Percentiles rank a stretch among this genome's conserved stretches.
Evolutionary conservation across 805 yeast genomes (phyloP).

Genomic region (Schizosaccharomyces cryophilus): DNA sequence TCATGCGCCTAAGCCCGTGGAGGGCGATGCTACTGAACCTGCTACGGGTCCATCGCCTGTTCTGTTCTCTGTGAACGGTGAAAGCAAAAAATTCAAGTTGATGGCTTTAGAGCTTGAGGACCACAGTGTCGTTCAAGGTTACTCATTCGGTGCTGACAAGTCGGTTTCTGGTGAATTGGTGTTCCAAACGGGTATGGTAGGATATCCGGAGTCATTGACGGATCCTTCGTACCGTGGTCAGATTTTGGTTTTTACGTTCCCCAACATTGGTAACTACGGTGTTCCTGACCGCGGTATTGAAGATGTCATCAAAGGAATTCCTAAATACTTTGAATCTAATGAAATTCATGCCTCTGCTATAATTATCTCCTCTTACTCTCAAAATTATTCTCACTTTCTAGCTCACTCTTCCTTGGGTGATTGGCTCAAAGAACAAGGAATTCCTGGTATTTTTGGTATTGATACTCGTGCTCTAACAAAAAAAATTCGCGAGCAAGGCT

Average conservation of each 20-base stretch:
- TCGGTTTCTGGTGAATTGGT: slow-evolving; percentile 93
- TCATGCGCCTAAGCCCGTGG: neutral
- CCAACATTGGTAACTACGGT: slow-evolving; percentile 94
- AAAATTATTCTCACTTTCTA: slow-evolving; percentile 77
- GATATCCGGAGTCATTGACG: slow-evolving; percentile 96
- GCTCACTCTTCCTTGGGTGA: slow-evolving; percentile 79
- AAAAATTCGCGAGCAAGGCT: slow-evolving; percentile 74
- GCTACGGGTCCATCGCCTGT: neutral
- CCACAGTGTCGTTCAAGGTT: slow-evolving; percentile 83
- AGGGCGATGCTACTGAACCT: neutral
- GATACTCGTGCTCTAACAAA: slow-evolving; percentile 92
- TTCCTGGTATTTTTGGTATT: slow-evolving; percentile 94
- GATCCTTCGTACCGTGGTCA: slow-evolving; percentile 97
- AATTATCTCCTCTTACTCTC: slow-evolving; percentile 90
- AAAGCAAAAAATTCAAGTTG: neutral
- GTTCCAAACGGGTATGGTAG: slow-evolving; percentile 90
- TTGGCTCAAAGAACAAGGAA: slow-evolving; percentile 76
- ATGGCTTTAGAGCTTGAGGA: slow-evolving; percentile 18
- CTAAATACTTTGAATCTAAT: slow-evolving; percentile 80
- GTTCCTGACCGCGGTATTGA: slow-evolving; percentile 68
- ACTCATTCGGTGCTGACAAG: slow-evolving; percentile 84
- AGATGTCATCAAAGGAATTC: slow-evolving; percentile 57
- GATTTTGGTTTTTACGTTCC: slow-evolving; percentile 88
- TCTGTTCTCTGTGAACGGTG: neutral
- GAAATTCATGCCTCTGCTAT: slow-evolving; percentile 90